Conservation (phyloP, 2,329 filamentous ascomycete genomes). For the Aquanectria penicillioides region DNA sequence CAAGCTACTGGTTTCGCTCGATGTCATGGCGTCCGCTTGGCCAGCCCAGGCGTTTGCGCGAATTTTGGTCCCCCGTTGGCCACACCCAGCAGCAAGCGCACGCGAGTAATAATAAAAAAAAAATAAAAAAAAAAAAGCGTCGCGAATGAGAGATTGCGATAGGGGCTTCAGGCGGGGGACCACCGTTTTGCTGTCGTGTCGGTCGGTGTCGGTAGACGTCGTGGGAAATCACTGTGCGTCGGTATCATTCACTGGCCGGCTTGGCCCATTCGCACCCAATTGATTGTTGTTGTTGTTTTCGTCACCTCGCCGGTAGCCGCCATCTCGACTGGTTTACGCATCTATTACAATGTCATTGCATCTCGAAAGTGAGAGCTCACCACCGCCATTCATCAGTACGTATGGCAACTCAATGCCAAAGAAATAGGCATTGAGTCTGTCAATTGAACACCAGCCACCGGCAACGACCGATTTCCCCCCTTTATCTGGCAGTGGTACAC, state of each 20-base stretch:
- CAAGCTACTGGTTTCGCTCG: background rate
- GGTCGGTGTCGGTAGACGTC: background rate
- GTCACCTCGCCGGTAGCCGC: background rate
- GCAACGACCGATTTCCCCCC: no score
- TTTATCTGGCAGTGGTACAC: no score
- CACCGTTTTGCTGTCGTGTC: background rate
- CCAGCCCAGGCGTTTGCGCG: conserved; percentile 22
- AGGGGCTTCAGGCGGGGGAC: conserved; percentile 6
- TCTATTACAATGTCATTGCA: no score
- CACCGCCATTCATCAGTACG: no score
- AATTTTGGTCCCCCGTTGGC: conserved; percentile 20
- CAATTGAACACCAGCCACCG: no score
- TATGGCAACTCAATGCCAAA: background rate
- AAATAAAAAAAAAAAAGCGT: conserved; percentile 5
- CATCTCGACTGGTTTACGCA: background rate
- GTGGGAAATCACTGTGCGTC: no score
- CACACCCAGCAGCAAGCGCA: background rate
- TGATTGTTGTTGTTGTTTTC: background rate
- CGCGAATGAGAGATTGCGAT: conserved; percentile 17
- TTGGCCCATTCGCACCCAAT: no score
- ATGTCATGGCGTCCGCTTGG: conserved; percentile 6
- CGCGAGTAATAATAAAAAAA: conserved; percentile 15
- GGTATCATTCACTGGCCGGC: background rate
- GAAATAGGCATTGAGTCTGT: no score
- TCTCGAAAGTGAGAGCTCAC: no score